Evolutionary conservation across 768 basidiomycete genomes (phyloP), one percentile per base, ranked within the genome.

Genomic region (Lyophyllum decastes): DNA sequence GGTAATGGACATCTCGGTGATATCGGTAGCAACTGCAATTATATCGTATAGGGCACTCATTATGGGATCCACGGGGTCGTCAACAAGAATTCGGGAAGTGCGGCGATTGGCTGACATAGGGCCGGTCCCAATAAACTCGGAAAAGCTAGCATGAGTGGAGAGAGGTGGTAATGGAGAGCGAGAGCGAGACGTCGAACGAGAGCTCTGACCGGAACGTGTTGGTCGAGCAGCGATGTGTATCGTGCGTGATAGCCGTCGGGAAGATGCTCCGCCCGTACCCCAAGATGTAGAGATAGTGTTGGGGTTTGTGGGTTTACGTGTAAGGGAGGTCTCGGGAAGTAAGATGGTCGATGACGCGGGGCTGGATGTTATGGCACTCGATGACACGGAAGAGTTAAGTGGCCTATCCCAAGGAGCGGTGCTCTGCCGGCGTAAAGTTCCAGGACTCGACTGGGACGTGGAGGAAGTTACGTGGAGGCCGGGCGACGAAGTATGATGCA

Each of bases 121-220:
- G 4, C 72, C 74, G 57, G 76, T 70, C 21, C 57, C 65, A 43
- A 57, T 61, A 55, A 82, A 81, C 50, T 89, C 85, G 5, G 86
- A 82, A 62, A 89, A 89, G 70, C 83, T 86, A 60, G 79, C 72
- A 72, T 88, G 88, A 3, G 80, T 81, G 54, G 86, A 80, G 55
- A 82, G 66, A 38, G 87, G 84, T 10, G 94, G 94, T 52, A 97
- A 80, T 1, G 95, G 95, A 0, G 97, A 98, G 41, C 95, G 85
- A 5, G 96, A 98, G 46, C 95, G 88, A 54, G 96, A 98, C 19
- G 91, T 94, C 9, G 95, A 97, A 33, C 96, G 90, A 21, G 96
- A 98, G 68, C 89, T 92, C 62, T 89, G 87, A 27, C 84, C 87
- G 54, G 93, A 94, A 53, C 77, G 86, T 49, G 84, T 76, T 19